Percentiles rank a stretch among this genome's conserved stretches.
phyloP scores from a whole-genome alignment of 148 eudicot species.

The Fagopyrum tataricum region DNA sequence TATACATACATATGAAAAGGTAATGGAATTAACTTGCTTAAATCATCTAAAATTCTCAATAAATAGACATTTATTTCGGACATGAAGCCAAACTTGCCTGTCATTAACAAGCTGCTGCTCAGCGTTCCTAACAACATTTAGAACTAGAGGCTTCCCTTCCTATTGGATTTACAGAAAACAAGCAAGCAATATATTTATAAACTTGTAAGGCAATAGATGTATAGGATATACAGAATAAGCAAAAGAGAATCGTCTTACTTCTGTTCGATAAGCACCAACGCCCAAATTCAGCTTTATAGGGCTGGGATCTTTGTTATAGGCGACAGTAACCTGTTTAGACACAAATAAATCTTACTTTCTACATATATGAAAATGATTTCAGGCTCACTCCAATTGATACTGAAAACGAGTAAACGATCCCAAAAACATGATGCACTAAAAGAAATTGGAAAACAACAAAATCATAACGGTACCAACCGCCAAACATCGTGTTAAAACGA shows the following conservation, averaged over 20 bases:
- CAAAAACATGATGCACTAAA: not conserved
- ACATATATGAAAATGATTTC: not conserved
- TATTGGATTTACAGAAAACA: slow-evolving; percentile 9
- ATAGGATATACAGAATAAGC: not conserved
- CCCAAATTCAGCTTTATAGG: slow-evolving; percentile 90
- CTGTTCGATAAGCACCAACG: slow-evolving; percentile 97
- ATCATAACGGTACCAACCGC: not conserved
- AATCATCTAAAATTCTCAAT: not conserved
- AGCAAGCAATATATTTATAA: not conserved
- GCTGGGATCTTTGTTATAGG: slow-evolving; percentile 90
- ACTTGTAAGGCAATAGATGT: not conserved
- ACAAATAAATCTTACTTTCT: not conserved
- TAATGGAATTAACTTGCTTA: not conserved
- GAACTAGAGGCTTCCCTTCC: slow-evolving; percentile 99
- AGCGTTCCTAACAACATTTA: slow-evolving; percentile 86
- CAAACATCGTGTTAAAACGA: not conserved
- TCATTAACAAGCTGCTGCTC: slow-evolving; percentile 76
- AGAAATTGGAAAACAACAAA: not conserved
- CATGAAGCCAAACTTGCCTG: slow-evolving; percentile 32
- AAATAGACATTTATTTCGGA: not conserved
- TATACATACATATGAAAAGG: slow-evolving; percentile 19
- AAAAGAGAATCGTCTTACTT: slow-evolving; percentile 37
- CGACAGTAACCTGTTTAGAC: slow-evolving; percentile 77
- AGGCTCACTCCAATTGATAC: not conserved
- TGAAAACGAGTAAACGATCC: not conserved